Conservation (phyloP, 2,329 filamentous ascomycete genomes). For the Botryotinia globosa region DNA sequence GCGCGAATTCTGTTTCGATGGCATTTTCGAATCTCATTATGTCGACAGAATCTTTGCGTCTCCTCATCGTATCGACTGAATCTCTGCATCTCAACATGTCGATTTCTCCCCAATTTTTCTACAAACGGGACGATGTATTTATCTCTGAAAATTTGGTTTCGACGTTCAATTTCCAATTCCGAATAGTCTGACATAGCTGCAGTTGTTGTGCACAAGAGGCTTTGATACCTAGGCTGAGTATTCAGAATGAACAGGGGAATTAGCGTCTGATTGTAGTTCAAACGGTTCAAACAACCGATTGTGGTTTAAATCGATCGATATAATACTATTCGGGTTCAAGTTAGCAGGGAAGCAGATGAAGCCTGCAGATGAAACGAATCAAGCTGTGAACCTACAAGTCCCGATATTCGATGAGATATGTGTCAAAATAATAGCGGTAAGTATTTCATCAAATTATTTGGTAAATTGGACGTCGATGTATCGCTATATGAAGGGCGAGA, state of each 20-base stretch:
- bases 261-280: neutral
- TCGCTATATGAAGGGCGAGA: neutral
- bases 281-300: neutral
- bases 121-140: no score
- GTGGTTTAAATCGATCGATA: no score
- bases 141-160: no score
- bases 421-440: neutral
- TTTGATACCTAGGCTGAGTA: neutral
- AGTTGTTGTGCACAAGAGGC: neutral
- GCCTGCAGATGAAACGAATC: neutral
- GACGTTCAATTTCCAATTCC: neutral
- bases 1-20: neutral
- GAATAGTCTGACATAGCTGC: neutral
- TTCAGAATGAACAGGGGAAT: neutral
- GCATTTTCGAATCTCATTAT: neutral
- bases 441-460: neutral
- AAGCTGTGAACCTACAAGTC: neutral
- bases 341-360: neutral
- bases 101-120: neutral
- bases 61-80: no score
- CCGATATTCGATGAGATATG: no score
- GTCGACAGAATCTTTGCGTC: no score
- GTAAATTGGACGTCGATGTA: neutral
- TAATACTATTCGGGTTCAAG: neutral
- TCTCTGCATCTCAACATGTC: neutral